phyloP scores from a whole-genome alignment of 306 rosid species.

The Rubus idaeus region DNA sequence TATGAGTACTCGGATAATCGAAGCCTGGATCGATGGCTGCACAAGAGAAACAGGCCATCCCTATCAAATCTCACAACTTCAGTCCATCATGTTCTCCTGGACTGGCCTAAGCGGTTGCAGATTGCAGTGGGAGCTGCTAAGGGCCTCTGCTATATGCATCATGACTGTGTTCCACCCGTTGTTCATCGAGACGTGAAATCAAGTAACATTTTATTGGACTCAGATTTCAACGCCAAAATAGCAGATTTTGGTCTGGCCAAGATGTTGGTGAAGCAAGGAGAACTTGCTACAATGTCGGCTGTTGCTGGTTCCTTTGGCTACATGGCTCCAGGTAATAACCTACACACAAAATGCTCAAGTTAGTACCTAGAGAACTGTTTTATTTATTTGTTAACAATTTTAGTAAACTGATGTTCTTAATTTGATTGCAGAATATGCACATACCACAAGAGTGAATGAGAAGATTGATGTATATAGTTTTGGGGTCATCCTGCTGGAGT shows the following conservation, averaged over 20 bases:
- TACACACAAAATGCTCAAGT: background rate
- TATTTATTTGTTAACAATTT: background rate
- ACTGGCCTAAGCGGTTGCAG: slow-evolving; percentile 71
- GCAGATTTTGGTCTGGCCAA: slow-evolving; percentile 88
- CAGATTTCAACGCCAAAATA: slow-evolving; percentile 68
- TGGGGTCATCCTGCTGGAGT: slow-evolving; percentile 73
- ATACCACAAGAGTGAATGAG: slow-evolving; percentile 58
- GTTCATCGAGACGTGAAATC: slow-evolving; percentile 79
- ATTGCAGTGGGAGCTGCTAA: slow-evolving; percentile 72
- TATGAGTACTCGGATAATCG: slow-evolving; percentile 63
- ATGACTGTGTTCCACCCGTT: slow-evolving; percentile 60
- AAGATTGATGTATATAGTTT: slow-evolving; percentile 77
- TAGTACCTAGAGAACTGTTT: background rate
- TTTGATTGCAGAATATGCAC: slow-evolving; percentile 59
- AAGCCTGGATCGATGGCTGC: slow-evolving; percentile 78
- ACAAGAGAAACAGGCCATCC: slow-evolving; percentile 33
- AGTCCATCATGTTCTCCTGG: slow-evolving; percentile 25
- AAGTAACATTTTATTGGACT: slow-evolving; percentile 77
- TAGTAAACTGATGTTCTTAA: background rate
- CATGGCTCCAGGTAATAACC: slow-evolving; percentile 79
- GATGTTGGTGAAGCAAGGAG: slow-evolving; percentile 64
- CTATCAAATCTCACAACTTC: slow-evolving; percentile 31
- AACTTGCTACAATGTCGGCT: slow-evolving; percentile 68
- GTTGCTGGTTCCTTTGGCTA: slow-evolving; percentile 91
- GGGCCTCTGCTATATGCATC: slow-evolving; percentile 89